Evolutionary conservation across 306 rosid genomes (phyloP), one percentile per base, ranked within the genome.

Genomic region (Betula pendula): DNA sequence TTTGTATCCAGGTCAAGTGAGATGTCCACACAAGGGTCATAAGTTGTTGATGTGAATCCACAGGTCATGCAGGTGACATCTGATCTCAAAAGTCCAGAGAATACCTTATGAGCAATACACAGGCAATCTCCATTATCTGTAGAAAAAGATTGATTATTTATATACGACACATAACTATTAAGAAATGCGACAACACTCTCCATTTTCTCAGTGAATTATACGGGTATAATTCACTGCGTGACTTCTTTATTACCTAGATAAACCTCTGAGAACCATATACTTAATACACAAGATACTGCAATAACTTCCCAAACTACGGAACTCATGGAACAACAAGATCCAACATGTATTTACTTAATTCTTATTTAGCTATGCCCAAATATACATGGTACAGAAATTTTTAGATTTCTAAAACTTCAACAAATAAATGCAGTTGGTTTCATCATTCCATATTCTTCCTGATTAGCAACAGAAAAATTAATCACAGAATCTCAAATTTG

Each of bases 1-100:
- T 43, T 72, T 31, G 77, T 71, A 65, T 84, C 87, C 73, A 94
- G 82, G 84, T 94, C 85, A 48, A 94, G 97, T 29, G 98, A 91
- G 84, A 94, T 87, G 73, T 94, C 98, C 81, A 91, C 76, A 85
- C 89, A 94, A 62, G 98, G 96, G 71, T 91, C 98, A 75, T 80
- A 85, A 77, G 96, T 94, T 79, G 98, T 91, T 75, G 98, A 91
- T 73, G 91, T 90, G 85, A 86, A 90, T 78, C 98, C 97, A 81
- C 98, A 94, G 43, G 93, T 87, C 91, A 91, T 81, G 77, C 98
- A 94, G 10, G 94, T 91, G 74, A 94, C 97, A 73, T 94, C 98
- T 40, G 98, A 94, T 81, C 93, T 94, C 84, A 94, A 72, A 67
- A 83, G 85, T 43, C 98, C 97, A 51, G 91, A 88, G 84, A 94